Conservation (phyloP, 2,329 filamentous ascomycete genomes). For the Colletotrichum acutatum region DNA sequence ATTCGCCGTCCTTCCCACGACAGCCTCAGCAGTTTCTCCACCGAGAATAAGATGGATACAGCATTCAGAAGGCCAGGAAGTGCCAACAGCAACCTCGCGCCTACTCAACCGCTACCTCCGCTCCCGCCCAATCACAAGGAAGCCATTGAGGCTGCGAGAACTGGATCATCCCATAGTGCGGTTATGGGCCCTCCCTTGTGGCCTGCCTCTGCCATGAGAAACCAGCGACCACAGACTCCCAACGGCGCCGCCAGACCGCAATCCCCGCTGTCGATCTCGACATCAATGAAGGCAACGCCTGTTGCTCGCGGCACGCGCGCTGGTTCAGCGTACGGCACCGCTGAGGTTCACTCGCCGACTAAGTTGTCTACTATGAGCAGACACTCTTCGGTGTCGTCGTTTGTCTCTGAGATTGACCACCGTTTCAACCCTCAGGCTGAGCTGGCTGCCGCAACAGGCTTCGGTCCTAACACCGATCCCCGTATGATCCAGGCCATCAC, state of each 20-base stretch:
- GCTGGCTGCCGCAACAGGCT: conserved; percentile 60
- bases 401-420: conserved; percentile 91
- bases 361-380: conserved; percentile 59
- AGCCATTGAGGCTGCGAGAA: conserved; percentile 82
- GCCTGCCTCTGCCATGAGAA: conserved; percentile 77
- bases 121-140: conserved; percentile 86
- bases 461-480: conserved; percentile 83
- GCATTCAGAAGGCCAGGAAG: conserved; percentile 72
- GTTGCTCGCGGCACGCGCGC: conserved; percentile 65
- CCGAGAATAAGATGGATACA: conserved; percentile 28
- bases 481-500: conserved; percentile 99
- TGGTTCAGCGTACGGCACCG: conserved; percentile 55
- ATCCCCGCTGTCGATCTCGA: conserved; percentile 55
- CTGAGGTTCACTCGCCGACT: conserved; percentile 61
- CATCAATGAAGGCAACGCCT: conserved; percentile 63
- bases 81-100: conserved; percentile 70
- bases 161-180: conserved; percentile 59
- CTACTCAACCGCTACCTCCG: conserved; percentile 68
- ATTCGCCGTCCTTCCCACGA: conserved; percentile 59
- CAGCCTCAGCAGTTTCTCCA: conserved; percentile 55
- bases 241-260: conserved; percentile 57
- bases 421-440: conserved; percentile 81
- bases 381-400: conserved; percentile 92
- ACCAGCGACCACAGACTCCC: conserved; percentile 70
- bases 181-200: conserved; percentile 86